phyloP scores from a whole-genome alignment of 805 yeast genomes.

The Candida dajiaensis region DNA sequence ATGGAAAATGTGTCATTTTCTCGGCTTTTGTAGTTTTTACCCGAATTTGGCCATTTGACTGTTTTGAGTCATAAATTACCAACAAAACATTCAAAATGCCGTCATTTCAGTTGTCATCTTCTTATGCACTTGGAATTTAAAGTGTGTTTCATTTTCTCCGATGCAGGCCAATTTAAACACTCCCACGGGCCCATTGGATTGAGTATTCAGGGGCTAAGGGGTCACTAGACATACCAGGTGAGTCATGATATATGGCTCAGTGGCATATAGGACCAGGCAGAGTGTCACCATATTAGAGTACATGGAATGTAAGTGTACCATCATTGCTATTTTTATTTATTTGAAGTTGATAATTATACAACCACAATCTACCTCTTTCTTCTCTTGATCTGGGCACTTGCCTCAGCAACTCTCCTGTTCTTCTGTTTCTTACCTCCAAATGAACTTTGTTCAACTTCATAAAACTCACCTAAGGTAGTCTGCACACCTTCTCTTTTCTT shows the following conservation, averaged over 20 bases:
- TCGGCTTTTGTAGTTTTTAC: no score
- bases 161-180: no score
- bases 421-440: slow-evolving; percentile 31
- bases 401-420: slow-evolving; percentile 28
- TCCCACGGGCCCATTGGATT: no score
- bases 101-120: not conserved
- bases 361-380: not conserved
- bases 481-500: slow-evolving; percentile 51
- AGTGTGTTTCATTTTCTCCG: no score
- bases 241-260: no score
- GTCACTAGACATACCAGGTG: no score
- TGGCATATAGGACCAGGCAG: no score
- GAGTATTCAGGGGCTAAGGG: no score
- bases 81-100: not conserved
- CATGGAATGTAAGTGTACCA: no score
- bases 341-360: not conserved
- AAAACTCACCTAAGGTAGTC: slow-evolving; percentile 58
- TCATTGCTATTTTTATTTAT: no score
- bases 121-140: no score
- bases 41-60: not conserved
- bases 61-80: not conserved
- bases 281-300: no score
- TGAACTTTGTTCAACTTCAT: slow-evolving; percentile 48
- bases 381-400: slow-evolving; percentile 24
- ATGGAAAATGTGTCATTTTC: not conserved